Evolutionary conservation across 768 basidiomycete genomes (phyloP), one percentile per base, ranked within the genome.

Genomic region (Botryobasidium botryosum): DNA sequence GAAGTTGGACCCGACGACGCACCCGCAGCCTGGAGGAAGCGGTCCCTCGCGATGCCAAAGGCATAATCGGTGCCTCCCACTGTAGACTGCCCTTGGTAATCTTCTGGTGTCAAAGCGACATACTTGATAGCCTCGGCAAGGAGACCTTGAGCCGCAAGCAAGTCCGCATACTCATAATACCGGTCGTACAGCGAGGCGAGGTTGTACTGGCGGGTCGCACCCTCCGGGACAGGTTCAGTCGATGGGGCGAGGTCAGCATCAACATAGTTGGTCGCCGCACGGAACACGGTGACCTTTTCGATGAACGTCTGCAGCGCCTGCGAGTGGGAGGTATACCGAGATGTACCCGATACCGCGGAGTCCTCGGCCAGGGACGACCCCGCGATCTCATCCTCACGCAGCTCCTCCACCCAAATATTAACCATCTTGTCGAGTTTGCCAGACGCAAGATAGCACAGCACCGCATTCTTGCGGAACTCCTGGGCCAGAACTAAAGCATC

Each of bases 281-380:
- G 77, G 73, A 99, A 97, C 33, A 94, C 76, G 1, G 90, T 78
- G 20, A 96, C 90, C 62, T 97, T 97, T 64, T 97, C 94, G 53
- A 97, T 72, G 62, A 97, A 91, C 0, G 80, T 78, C 57, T 96
- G 92, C 33, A 99, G 63, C 2, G 90, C 87, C 23, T 77, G 71
- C 0, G 81, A 85, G 50, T 86, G 84, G 0, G 79, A 77, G 1
- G 83, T 76, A 56, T 86, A 90, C 5, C 67, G 67, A 3, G 79
- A 76, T 10, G 40, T 26, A 3, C 47, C 40, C 7, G 62, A 54
- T 17, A 64, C 61, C 24, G 65, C 59, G 2, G 65, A 67, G 3
- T 61, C 26, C 24, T 43, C 51, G 10, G 70, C 57, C 7, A 75
- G 60, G 1, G 57, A 25, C 24, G 25, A 26, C 3, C 24, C 15